phyloP scores from a whole-genome alignment of 192 early-diverging fungal species.

The Jimgerdemannia lactiflua region DNA sequence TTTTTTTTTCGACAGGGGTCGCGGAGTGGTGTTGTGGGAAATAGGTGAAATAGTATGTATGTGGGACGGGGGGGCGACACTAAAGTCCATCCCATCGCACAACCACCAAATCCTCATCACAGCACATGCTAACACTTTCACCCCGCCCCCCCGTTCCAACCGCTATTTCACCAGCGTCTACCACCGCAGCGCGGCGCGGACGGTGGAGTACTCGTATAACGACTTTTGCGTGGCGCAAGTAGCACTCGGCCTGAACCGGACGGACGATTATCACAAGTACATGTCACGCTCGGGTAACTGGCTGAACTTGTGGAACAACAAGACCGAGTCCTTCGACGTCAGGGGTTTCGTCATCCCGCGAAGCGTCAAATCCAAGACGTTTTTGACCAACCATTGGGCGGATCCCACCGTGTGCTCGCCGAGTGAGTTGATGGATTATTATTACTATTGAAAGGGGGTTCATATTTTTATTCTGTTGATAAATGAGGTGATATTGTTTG shows the following conservation, averaged over 20 bases:
- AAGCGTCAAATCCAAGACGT: neutral
- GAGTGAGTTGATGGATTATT: neutral
- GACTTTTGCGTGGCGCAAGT: slow-evolving; percentile 24
- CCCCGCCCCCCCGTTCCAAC: too few relatives aligned
- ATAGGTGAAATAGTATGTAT: too few relatives aligned
- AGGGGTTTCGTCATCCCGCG: slow-evolving; percentile 25
- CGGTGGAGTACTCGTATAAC: slow-evolving; percentile 31
- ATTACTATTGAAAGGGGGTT: too few relatives aligned
- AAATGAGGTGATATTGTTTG: too few relatives aligned
- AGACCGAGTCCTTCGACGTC: slow-evolving; percentile 11
- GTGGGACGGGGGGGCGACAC: neutral
- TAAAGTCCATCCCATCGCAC: neutral
- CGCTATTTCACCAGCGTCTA: neutral
- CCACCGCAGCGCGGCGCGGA: slow-evolving; percentile 14
- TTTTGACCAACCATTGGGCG: neutral
- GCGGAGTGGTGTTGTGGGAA: too few relatives aligned
- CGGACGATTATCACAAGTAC: neutral
- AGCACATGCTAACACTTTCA: too few relatives aligned
- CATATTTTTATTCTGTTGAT: too few relatives aligned
- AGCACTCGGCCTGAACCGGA: slow-evolving; percentile 4
- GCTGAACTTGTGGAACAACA: slow-evolving; percentile 28
- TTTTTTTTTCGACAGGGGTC: neutral
- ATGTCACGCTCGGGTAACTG: slow-evolving; percentile 23
- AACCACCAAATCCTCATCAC: too few relatives aligned
- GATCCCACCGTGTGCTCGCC: slow-evolving; percentile 7